Conservation (phyloP, 306 rosid species). For the Cicer bijugum region DNA sequence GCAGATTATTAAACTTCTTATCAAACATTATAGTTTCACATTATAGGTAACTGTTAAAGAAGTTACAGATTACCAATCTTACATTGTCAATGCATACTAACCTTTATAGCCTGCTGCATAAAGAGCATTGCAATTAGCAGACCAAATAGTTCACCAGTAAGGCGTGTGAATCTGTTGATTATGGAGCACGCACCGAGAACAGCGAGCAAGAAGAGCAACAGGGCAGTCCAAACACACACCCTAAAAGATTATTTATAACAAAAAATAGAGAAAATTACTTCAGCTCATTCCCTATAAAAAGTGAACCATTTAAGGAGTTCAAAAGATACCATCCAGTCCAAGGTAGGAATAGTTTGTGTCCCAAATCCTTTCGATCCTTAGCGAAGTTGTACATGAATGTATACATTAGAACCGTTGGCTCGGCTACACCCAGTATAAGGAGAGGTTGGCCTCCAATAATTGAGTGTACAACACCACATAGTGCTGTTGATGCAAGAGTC, state of each 20-base stretch:
- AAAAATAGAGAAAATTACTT: constrained; percentile 34
- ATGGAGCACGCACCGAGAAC: constrained; percentile 91
- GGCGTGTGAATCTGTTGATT: constrained; percentile 89
- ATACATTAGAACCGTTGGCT: constrained; percentile 96
- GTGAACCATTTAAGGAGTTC: constrained; percentile 28
- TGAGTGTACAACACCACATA: constrained; percentile 88
- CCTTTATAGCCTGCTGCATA: constrained; percentile 97
- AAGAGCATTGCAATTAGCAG: constrained; percentile 91
- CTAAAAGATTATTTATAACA: constrained; percentile 48
- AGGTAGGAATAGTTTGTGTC: constrained; percentile 79
- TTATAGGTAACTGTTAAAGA: constrained; percentile 20
- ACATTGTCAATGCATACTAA: constrained; percentile 48
- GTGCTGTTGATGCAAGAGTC: constrained; percentile 93
- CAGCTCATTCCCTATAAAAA: constrained; percentile 1
- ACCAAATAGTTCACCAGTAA: constrained; percentile 97
- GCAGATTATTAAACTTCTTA: constrained; percentile 34
- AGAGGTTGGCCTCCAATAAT: constrained; percentile 94
- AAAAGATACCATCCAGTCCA: constrained; percentile 92
- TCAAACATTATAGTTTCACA: constrained; percentile 28
- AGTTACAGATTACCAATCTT: constrained; percentile 19
- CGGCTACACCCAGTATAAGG: constrained; percentile 95
- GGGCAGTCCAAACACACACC: constrained; percentile 95
- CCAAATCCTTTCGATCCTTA: constrained; percentile 85
- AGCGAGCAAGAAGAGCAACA: constrained; percentile 86
- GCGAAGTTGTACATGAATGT: constrained; percentile 90